Conservation (phyloP, 108 stramenopile genomes). For the Cyclotella atomus region DNA sequence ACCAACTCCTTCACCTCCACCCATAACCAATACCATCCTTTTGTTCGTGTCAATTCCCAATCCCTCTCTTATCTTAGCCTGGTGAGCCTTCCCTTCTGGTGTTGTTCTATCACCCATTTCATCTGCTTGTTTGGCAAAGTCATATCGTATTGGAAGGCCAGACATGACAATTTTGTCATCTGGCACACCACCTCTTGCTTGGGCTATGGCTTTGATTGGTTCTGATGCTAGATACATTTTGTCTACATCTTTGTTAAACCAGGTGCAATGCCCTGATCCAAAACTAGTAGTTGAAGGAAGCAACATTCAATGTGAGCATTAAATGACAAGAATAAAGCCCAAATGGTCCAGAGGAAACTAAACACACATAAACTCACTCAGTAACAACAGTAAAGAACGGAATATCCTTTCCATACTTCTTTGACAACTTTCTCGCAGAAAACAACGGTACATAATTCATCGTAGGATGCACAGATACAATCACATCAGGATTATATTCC, state of each 20-base stretch:
- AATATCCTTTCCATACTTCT: slow-evolving; percentile 65
- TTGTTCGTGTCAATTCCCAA: slow-evolving; percentile 66
- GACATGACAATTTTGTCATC: slow-evolving; percentile 83
- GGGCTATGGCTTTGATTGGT: slow-evolving; percentile 67
- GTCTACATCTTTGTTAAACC: slow-evolving; percentile 90
- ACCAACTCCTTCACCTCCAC: slow-evolving; percentile 96
- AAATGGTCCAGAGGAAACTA: not conserved
- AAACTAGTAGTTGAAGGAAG: slow-evolving; percentile 70
- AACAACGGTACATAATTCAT: slow-evolving; percentile 89
- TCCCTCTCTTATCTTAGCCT: slow-evolving; percentile 40
- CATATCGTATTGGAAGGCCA: slow-evolving; percentile 94
- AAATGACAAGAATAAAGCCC: slow-evolving; percentile 39
- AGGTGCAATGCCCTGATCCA: slow-evolving; percentile 90
- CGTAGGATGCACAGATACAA: slow-evolving; percentile 93
- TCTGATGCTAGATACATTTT: slow-evolving; percentile 91
- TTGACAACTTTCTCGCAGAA: slow-evolving; percentile 58
- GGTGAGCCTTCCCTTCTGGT: slow-evolving; percentile 56
- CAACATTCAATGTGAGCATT: no score
- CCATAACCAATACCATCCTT: slow-evolving; percentile 90
- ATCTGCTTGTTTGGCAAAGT: slow-evolving; percentile 73
- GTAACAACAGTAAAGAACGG: slow-evolving; percentile 97
- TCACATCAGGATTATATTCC: slow-evolving; percentile 80
- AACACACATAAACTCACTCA: slow-evolving; percentile 53
- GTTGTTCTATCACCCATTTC: slow-evolving; percentile 72
- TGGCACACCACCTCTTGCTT: slow-evolving; percentile 68